Conservation (phyloP, 768 basidiomycete genomes). For the Panus rudis region DNA sequence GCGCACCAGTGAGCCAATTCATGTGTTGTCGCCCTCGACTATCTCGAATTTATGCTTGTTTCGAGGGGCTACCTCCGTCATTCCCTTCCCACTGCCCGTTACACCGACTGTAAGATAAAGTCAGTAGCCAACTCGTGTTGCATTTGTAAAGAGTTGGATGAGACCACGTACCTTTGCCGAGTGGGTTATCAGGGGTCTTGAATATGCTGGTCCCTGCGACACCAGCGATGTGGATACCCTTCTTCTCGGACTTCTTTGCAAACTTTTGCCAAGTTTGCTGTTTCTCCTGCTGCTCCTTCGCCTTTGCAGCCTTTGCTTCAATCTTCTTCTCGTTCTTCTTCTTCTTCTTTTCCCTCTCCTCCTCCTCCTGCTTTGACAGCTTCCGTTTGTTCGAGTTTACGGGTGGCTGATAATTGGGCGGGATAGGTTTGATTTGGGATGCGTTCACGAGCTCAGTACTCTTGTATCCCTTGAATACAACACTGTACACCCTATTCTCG, state of each 20-base stretch:
- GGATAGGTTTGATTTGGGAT: slow-evolving; percentile 62
- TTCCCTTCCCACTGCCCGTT: slow-evolving; percentile 83
- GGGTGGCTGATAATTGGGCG: slow-evolving; percentile 41
- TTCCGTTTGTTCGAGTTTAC: slow-evolving; percentile 64
- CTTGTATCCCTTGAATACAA: slow-evolving; percentile 89
- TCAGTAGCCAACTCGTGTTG: slow-evolving; percentile 11
- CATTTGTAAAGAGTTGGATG: slow-evolving; percentile 9
- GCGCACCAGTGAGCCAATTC: too few species aligned
- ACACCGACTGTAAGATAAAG: slow-evolving; percentile 69
- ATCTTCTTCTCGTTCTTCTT: slow-evolving; percentile 95
- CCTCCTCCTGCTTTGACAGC: slow-evolving; percentile 72
- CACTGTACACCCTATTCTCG: slow-evolving; percentile 80
- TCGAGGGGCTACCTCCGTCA: slow-evolving; percentile 66
- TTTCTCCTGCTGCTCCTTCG: slow-evolving; percentile 79
- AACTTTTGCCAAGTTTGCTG: slow-evolving; percentile 93
- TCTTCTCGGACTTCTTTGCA: slow-evolving; percentile 90
- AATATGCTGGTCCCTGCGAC: slow-evolving; percentile 87
- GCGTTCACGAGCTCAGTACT: slow-evolving; percentile 80
- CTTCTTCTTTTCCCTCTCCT: slow-evolving; percentile 83
- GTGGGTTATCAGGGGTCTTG: slow-evolving; percentile 88
- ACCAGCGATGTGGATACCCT: slow-evolving; percentile 86
- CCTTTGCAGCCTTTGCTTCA: slow-evolving; percentile 76
- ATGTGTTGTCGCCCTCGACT: slow-evolving; percentile 14
- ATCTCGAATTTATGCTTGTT: slow-evolving; percentile 70
- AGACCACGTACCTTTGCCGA: slow-evolving; percentile 62